Conservation (phyloP, 305 asterid genomes). For the Andrographis paniculata region DNA sequence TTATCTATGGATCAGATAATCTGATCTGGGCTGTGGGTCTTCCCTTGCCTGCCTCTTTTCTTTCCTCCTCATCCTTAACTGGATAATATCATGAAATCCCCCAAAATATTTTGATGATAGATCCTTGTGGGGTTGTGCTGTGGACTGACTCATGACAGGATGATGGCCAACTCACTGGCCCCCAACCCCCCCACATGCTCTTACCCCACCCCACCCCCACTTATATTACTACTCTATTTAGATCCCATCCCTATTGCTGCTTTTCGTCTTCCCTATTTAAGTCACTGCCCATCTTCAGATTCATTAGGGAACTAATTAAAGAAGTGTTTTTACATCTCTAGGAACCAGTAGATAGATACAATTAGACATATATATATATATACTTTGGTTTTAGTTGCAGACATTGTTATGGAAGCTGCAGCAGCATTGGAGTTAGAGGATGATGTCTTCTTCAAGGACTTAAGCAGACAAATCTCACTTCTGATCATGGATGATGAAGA, state of each 20-base stretch:
- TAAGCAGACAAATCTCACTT: constrained; percentile 75
- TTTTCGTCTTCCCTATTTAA: neutral
- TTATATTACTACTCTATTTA: constrained; percentile 16
- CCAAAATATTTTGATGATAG: constrained; percentile 3
- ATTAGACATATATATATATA: no score
- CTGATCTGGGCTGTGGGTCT: constrained; percentile 41
- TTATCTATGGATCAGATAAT: constrained; percentile 40
- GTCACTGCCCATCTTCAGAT: neutral
- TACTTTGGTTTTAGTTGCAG: no score
- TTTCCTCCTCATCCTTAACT: constrained; percentile 30
- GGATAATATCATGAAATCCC: constrained; percentile 40
- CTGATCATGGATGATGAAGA: constrained; percentile 83
- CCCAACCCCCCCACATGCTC: constrained; percentile 10
- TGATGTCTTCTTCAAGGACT: constrained; percentile 71
- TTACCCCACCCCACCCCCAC: neutral
- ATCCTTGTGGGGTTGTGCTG: constrained; percentile 30
- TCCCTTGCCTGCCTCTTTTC: constrained; percentile 25
- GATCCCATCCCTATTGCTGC: constrained; percentile 39
- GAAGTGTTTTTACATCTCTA: constrained; percentile 8
- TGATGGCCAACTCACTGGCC: constrained; percentile 37
- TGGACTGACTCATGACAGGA: constrained; percentile 27
- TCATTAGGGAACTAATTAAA: neutral
- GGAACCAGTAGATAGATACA: no score
- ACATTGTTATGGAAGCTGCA: neutral
- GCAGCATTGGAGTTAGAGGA: constrained; percentile 55